Percentiles rank a stretch among this genome's conserved stretches.
Conservation (phyloP, 257 asterid species). For the Capsicum pubescens region DNA sequence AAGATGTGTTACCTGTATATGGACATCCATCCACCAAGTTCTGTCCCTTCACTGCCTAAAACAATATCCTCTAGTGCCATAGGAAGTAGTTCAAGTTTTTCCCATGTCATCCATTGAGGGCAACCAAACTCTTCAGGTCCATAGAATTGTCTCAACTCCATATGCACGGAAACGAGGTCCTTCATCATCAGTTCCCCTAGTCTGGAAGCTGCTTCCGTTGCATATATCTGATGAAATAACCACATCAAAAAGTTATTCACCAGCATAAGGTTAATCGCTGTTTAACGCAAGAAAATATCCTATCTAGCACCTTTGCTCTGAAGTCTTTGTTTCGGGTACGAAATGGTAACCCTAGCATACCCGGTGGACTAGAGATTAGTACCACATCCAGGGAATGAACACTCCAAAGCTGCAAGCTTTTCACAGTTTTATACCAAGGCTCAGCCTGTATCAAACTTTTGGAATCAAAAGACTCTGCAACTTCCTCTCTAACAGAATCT, state of each 20-base stretch:
- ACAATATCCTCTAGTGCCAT: slow-evolving; percentile 52
- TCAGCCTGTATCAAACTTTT: slow-evolving; percentile 63
- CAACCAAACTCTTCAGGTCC: slow-evolving; percentile 61
- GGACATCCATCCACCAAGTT: slow-evolving; percentile 81
- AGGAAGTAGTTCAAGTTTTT: slow-evolving; percentile 71
- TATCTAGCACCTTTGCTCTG: slow-evolving; percentile 65
- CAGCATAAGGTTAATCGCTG: slow-evolving; percentile 20
- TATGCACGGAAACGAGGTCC: slow-evolving; percentile 81
- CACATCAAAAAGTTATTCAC: slow-evolving; percentile 28
- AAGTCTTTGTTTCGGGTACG: slow-evolving; percentile 68
- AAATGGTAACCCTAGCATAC: slow-evolving; percentile 82
- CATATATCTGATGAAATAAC: slow-evolving; percentile 63
- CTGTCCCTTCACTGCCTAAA: slow-evolving; percentile 55
- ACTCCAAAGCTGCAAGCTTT: slow-evolving; percentile 63
- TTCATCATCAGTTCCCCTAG: slow-evolving; percentile 83
- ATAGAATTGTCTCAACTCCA: slow-evolving; percentile 70
- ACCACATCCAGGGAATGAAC: slow-evolving; percentile 67
- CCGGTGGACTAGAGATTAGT: slow-evolving; percentile 76
- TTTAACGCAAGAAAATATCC: slow-evolving; percentile 25
- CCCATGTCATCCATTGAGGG: slow-evolving; percentile 89
- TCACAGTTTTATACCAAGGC: slow-evolving; percentile 68
- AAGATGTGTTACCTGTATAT: slow-evolving; percentile 61
- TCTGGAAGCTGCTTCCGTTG: slow-evolving; percentile 79
- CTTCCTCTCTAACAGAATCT: slow-evolving; percentile 39
- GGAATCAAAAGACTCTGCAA: slow-evolving; percentile 41